Conservation (phyloP, 208 protist genomes). For the Tritrichomonas musculus region DNA sequence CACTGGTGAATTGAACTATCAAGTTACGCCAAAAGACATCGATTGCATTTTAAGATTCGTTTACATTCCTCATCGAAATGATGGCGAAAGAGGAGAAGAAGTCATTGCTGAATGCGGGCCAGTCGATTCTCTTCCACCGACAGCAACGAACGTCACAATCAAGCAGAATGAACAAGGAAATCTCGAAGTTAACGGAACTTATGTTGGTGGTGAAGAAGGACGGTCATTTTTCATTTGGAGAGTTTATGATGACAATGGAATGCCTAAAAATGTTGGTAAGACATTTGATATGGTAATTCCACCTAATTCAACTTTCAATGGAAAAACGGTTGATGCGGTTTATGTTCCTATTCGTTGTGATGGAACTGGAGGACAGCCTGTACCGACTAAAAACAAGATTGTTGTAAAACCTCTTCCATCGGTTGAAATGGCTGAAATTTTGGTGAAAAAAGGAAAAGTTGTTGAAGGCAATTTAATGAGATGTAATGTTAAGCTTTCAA, state of each 20-base stretch:
- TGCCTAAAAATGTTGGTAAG: not conserved
- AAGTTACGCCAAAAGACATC: not conserved
- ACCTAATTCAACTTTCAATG: not conserved
- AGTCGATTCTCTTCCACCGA: not conserved
- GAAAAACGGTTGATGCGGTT: not conserved
- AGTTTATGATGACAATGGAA: not conserved
- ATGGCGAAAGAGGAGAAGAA: not conserved
- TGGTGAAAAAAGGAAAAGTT: not conserved
- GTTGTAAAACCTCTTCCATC: not conserved
- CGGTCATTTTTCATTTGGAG: not conserved
- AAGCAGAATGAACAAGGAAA: not conserved
- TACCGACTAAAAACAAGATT: not conserved
- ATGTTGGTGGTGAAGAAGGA: not conserved
- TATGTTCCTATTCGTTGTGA: not conserved
- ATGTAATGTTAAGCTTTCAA: too few species aligned
- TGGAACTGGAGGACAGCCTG: not conserved
- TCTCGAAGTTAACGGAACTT: not conserved
- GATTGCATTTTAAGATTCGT: not conserved
- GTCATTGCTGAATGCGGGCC: not conserved
- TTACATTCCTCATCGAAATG: not conserved
- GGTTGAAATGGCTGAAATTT: not conserved
- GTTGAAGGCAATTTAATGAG: not conserved
- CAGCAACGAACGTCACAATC: not conserved
- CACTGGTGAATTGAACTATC: too few species aligned
- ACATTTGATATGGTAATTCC: not conserved